These are phyloP conservation scores for Suhomyces yuchorum DNA, from an alignment of 1,139 yeast species.

Conservation along the genomic window DNA sequence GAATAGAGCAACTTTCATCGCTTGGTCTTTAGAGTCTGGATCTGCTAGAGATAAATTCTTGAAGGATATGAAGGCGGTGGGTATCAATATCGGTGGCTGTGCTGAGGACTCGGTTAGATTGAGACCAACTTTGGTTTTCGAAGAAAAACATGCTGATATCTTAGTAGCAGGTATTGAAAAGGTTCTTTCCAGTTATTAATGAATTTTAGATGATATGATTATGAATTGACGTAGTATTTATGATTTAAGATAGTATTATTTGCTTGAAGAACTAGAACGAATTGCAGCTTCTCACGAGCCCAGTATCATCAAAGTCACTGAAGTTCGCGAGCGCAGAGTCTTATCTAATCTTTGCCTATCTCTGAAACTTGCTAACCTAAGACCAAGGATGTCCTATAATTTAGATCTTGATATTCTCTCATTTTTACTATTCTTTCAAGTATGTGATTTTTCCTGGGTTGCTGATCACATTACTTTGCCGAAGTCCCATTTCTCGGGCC, in stretches of 20 bases:
- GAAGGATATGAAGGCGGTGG: slow-evolving; percentile 55
- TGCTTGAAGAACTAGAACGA: neutral
- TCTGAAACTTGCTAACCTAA: no score
- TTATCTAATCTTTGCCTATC: no score
- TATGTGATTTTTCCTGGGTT: neutral
- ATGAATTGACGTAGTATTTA: neutral
- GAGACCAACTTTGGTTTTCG: slow-evolving; percentile 76
- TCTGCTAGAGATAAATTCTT: slow-evolving; percentile 61
- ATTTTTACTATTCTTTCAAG: no score
- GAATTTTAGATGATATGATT: neutral
- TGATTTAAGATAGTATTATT: no score
- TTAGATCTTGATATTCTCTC: no score
- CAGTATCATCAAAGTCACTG: no score
- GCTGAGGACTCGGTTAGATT: slow-evolving; percentile 73
- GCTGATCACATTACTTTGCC: neutral
- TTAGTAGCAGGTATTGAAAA: slow-evolving; percentile 54
- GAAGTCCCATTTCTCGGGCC: neutral
- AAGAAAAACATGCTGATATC: slow-evolving; percentile 73
- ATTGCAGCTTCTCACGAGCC: no score
- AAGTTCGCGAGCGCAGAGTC: no score
- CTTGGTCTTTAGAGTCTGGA: slow-evolving; percentile 65
- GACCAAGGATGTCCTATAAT: no score
- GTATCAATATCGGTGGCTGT: slow-evolving; percentile 81
- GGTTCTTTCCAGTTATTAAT: slow-evolving; percentile 42
- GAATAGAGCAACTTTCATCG: slow-evolving; percentile 74